Conservation (phyloP, 805 yeast genomes). For the Myxozyma neotropica region DNA sequence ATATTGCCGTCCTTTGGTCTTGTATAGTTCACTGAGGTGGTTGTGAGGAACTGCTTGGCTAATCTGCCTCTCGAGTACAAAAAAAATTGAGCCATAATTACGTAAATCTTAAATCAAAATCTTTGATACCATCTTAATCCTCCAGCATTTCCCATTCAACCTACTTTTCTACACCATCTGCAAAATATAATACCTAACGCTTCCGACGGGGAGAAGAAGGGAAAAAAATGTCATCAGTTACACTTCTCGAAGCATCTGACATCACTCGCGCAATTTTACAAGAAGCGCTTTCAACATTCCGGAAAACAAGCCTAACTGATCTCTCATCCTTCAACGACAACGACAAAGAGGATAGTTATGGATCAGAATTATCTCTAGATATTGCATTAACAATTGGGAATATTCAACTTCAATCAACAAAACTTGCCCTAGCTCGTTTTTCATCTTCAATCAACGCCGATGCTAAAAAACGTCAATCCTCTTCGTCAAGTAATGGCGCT, state of each 20-base stretch:
- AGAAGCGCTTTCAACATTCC: background rate
- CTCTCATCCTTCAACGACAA: background rate
- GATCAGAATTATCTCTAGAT: background rate
- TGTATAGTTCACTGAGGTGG: too few species aligned
- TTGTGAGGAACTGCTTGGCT: too few species aligned
- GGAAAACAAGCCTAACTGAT: background rate
- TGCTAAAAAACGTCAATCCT: conserved; percentile 1
- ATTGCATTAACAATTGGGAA: conserved; percentile 19
- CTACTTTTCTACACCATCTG: too few species aligned
- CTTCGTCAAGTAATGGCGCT: background rate
- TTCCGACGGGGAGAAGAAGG: background rate
- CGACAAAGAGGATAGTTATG: background rate
- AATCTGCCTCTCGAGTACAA: too few species aligned
- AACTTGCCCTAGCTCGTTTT: conserved; percentile 24
- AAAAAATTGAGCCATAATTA: too few species aligned
- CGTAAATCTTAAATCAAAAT: too few species aligned
- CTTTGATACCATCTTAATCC: too few species aligned
- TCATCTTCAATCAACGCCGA: conserved; percentile 14
- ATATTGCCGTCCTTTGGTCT: too few species aligned
- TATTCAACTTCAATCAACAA: conserved; percentile 24
- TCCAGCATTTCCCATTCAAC: too few species aligned
- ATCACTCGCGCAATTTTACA: background rate
- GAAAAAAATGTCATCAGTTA: background rate
- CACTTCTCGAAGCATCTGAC: background rate
- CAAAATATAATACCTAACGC: too few species aligned